Evolutionary conservation across 2,329 filamentous ascomycete species (phyloP), one percentile per base, ranked within the genome.

Genomic region (Xylaria sp.): DNA sequence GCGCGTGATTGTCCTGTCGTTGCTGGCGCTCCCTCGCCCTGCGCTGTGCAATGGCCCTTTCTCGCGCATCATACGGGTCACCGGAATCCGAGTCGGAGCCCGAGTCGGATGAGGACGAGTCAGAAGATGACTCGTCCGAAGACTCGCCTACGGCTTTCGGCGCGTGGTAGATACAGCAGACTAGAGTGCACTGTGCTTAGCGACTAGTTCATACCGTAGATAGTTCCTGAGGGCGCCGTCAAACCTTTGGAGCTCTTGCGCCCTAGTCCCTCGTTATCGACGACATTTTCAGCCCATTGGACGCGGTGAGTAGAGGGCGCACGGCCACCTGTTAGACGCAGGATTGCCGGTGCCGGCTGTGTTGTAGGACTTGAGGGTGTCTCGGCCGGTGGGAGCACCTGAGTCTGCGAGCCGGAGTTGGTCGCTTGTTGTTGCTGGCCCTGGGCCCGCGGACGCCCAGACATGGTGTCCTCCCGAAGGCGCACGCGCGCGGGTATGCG

Each of bases 111-210:
- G 83, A 82, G 2, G 79, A 79, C 33, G 83, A 82, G 4, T 77
- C 78, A 1, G 80, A 81, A 7, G 78, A 82, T 7, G 78, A 80
- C 4, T 81, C 83, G 47, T 82, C 83, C 14, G 82, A 84, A 33
- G 91, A 95, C 76, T 98, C 94, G 75, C 91, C 92, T 3, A 92
- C 88, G 11, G 84, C 86, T 69, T 90, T 91, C 6, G 92, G 89
- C 64, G 91, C 91, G 80, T 97, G 94, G 79, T 97, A 99, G 77
- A 99, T 99, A 77, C 95, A 99, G 84, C 95, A 99, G n/a, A 98
- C 95, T 96, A 46, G 2, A 17, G 60, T 12, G 61, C 52, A 17
- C 53, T 25, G 53, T 47, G 63, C 2, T 63, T 54, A 63, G 47
- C 12, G 33, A 21, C 21, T 12, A 23, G 14, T 12, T 1, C n/a